Conservation (phyloP, 768 basidiomycete species). For the Russula dissimulans region DNA sequence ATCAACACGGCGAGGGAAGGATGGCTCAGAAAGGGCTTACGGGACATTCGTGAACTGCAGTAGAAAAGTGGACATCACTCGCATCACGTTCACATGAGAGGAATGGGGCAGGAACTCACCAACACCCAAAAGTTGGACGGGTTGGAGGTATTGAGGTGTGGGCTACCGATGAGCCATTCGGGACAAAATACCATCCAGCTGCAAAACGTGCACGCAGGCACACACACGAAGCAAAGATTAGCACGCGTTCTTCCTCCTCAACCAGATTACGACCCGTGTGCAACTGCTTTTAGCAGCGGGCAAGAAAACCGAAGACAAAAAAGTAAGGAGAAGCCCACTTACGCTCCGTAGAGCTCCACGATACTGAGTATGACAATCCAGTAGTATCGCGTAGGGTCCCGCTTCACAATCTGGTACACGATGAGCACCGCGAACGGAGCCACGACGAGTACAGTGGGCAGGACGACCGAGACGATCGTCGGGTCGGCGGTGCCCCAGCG, state of each 20-base stretch:
- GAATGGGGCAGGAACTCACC: slow-evolving; percentile 37
- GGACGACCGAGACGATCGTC: slow-evolving; percentile 71
- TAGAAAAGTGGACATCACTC: neutral
- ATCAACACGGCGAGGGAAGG: neutral
- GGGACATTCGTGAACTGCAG: slow-evolving; percentile 71
- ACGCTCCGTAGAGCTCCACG: slow-evolving; percentile 74
- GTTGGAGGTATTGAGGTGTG: slow-evolving; percentile 63
- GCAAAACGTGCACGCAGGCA: neutral
- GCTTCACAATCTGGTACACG: slow-evolving; percentile 50
- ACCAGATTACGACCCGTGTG: no score
- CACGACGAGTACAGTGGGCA: slow-evolving; percentile 72
- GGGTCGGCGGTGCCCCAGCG: slow-evolving; percentile 78
- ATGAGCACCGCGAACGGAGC: slow-evolving; percentile 70
- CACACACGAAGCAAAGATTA: neutral
- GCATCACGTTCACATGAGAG: slow-evolving; percentile 31
- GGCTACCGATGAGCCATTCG: slow-evolving; percentile 73
- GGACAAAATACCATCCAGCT: slow-evolving; percentile 84
- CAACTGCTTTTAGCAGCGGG: no score
- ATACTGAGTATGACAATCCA: slow-evolving; percentile 76
- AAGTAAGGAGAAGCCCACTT: slow-evolving; percentile 14
- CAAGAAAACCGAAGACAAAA: neutral
- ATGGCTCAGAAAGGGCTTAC: slow-evolving; percentile 33
- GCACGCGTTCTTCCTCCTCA: no score
- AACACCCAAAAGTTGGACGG: slow-evolving; percentile 69
- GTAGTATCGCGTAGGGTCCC: slow-evolving; percentile 61